A percentile compares a stretch with the other conserved stretches of the same genome.
Conservation (phyloP, 768 basidiomycete genomes). For the Lyophyllum atratum region DNA sequence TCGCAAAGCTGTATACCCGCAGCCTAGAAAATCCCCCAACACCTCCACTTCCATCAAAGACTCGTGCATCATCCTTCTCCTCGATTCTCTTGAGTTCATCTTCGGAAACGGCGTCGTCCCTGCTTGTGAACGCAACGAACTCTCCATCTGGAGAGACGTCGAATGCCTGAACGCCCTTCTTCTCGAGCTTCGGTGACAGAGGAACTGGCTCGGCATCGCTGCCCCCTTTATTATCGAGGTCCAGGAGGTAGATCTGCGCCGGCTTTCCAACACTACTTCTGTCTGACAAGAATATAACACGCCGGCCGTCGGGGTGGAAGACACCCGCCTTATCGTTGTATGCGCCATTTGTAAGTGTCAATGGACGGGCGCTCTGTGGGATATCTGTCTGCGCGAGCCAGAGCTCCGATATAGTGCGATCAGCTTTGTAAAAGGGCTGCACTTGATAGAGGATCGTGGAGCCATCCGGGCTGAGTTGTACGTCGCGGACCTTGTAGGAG, state of each 20-base stretch:
- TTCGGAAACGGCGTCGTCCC: constrained; percentile 14
- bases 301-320: constrained; percentile 32
- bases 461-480: constrained; percentile 34
- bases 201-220: constrained; percentile 4
- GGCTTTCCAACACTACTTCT: constrained; percentile 29
- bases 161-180: constrained; percentile 28
- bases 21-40: constrained; percentile 20
- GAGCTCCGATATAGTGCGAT: constrained; percentile 24
- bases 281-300: constrained; percentile 32
- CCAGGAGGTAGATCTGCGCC: constrained; percentile 21
- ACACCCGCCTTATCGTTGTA: constrained; percentile 30
- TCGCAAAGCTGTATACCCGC: constrained; percentile 26
- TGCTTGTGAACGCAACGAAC: constrained; percentile 29
- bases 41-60: constrained; percentile 23
- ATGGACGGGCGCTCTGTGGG: constrained; percentile 25
- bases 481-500: constrained; percentile 32
- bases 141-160: constrained; percentile 33
- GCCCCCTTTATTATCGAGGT: constrained; percentile 7
- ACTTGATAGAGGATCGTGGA: constrained; percentile 31
- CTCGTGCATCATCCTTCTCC: constrained; percentile 26
- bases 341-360: constrained; percentile 28
- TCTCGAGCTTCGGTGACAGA: constrained; percentile 15
- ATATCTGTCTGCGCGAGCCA: constrained; percentile 32
- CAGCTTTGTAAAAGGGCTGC: constrained; percentile 30
- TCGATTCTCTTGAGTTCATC: constrained; percentile 16